phyloP scores from a whole-genome alignment of 1,284 basidiomycete species.

The Bjerkandera adusta region DNA sequence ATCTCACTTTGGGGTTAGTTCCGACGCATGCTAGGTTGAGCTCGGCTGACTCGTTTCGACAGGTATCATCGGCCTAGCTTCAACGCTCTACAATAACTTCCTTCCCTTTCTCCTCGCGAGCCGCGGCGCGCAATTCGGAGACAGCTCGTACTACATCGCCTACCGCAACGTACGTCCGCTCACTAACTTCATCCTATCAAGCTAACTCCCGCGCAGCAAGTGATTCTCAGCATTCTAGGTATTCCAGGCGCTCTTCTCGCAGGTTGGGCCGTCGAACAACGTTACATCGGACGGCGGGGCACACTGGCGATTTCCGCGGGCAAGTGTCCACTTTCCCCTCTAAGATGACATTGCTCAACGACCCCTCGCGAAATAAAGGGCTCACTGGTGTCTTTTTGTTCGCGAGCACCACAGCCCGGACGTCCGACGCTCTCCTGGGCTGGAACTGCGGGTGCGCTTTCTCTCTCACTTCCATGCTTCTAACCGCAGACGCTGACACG shows the following conservation, averaged over 20 bases:
- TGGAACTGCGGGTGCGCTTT: constrained; percentile 59
- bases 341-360: constrained; percentile 40
- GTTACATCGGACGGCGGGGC: constrained; percentile 59
- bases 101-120: constrained; percentile 37
- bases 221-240: constrained; percentile 62
- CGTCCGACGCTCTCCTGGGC: constrained; percentile 62
- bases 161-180: constrained; percentile 45
- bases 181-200: not conserved
- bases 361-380: constrained; percentile 40
- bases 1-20: constrained; percentile 52
- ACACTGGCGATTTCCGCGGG: constrained; percentile 57
- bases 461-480: not conserved
- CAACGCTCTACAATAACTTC: constrained; percentile 61
- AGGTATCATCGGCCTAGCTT: constrained; percentile 62
- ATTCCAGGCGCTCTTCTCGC: constrained; percentile 67
- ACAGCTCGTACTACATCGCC: constrained; percentile 46
- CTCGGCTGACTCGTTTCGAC: constrained; percentile 3
- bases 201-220: constrained; percentile 35
- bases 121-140: constrained; percentile 48
- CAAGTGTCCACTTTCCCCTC: constrained; percentile 33
- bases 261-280: constrained; percentile 62
- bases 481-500: not conserved
- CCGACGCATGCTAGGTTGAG: not conserved
- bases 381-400: constrained; percentile 75
- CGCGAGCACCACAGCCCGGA: constrained; percentile 66